Evolutionary conservation across 2,329 filamentous ascomycete genomes (phyloP).

Genomic region (Aspergillus awamori): DNA sequence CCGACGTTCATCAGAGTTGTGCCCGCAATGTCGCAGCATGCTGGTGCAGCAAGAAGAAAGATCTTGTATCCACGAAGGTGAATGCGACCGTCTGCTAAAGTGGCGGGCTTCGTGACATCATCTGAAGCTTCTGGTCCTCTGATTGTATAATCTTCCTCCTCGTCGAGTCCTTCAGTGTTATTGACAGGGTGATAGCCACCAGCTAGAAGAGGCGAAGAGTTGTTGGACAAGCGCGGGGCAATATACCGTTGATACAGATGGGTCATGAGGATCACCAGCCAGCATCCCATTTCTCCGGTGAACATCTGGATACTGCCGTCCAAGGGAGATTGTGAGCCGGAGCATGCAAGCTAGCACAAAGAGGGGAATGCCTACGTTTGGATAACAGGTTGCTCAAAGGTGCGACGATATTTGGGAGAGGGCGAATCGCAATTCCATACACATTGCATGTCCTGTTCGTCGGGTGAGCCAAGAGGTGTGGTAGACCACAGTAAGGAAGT

Average conservation of each 20-base stretch:
- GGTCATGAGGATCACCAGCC: slow-evolving; percentile 79
- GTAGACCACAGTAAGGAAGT: slow-evolving; percentile 6
- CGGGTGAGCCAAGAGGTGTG: slow-evolving; percentile 8
- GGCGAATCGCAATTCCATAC: slow-evolving; percentile 81
- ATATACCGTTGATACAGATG: slow-evolving; percentile 65
- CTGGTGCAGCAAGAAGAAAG: slow-evolving; percentile 76
- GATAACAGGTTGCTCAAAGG: slow-evolving; percentile 93
- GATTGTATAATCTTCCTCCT: slow-evolving; percentile 49
- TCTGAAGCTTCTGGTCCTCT: slow-evolving; percentile 48
- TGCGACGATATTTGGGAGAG: slow-evolving; percentile 65
- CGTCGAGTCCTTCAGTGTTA: slow-evolving; percentile 51
- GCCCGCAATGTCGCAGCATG: slow-evolving; percentile 89
- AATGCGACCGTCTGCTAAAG: slow-evolving; percentile 59
- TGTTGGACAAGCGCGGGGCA: slow-evolving; percentile 43
- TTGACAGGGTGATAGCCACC: slow-evolving; percentile 69
- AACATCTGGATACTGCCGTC: slow-evolving; percentile 79
- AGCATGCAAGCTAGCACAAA: neutral
- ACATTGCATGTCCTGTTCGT: slow-evolving; percentile 82
- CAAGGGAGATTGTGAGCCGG: neutral
- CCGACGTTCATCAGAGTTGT: slow-evolving; percentile 98
- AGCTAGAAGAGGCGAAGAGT: slow-evolving; percentile 44
- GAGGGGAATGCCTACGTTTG: slow-evolving; percentile 64
- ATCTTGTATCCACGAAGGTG: slow-evolving; percentile 72
- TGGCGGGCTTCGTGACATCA: slow-evolving; percentile 56
- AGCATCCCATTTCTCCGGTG: slow-evolving; percentile 92